These are phyloP conservation scores for Aspergillus flavus DNA, from an alignment of 2,329 filamentous ascomycete genomes.

Conservation along the genomic window DNA sequence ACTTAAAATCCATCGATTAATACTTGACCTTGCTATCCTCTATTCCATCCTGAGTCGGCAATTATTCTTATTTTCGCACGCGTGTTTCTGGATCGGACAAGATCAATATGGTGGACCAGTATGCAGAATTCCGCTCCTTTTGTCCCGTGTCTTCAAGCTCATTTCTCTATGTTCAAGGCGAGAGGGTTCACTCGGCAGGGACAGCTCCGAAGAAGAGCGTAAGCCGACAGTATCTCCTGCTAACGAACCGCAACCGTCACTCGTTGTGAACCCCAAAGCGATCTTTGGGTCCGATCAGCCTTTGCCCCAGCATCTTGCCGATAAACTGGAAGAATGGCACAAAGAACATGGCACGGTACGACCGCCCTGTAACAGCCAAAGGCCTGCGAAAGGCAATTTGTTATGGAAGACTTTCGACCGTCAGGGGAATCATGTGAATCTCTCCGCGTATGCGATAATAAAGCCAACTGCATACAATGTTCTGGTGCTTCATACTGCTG, in stretches of 20 bases:
- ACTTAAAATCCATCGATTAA: neutral
- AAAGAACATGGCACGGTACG: slow-evolving; percentile 3
- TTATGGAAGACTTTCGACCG: slow-evolving; percentile 20
- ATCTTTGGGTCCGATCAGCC: slow-evolving; percentile 2
- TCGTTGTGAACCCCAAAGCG: too few relatives aligned
- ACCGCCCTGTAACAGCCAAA: slow-evolving; percentile 4
- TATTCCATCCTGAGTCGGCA: neutral
- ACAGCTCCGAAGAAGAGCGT: neutral
- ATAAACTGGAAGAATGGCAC: slow-evolving; percentile 18
- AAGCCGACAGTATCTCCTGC: neutral
- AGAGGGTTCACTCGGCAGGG: neutral
- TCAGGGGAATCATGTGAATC: slow-evolving; percentile 13
- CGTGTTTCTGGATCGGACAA: too few relatives aligned
- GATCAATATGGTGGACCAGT: neutral
- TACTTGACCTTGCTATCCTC: neutral
- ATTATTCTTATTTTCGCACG: neutral
- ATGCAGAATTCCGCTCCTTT: neutral
- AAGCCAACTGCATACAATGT: slow-evolving; percentile 10
- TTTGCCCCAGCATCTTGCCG: slow-evolving; percentile 11
- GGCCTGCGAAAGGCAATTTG: neutral
- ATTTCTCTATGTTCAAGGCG: neutral
- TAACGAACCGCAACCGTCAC: neutral
- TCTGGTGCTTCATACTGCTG: slow-evolving; percentile 10
- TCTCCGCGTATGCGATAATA: slow-evolving; percentile 14
- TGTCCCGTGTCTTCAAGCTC: neutral